A percentile compares a stretch with the other conserved stretches of the same genome.
Conservation (phyloP, 2,329 filamentous ascomycete genomes). For the Mariannaea elegans region DNA sequence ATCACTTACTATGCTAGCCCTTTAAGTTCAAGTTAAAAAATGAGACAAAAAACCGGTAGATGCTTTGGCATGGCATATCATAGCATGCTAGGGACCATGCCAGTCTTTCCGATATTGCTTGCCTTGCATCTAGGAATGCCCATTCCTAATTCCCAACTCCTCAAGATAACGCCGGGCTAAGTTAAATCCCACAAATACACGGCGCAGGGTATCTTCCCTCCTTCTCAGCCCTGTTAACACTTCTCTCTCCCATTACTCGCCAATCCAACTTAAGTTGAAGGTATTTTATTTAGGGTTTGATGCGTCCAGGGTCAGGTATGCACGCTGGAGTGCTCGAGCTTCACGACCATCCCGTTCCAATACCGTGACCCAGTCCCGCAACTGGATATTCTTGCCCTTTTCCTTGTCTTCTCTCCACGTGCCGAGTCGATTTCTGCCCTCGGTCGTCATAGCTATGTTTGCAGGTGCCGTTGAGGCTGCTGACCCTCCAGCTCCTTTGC, state of each 20-base stretch:
- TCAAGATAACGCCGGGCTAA: slow-evolving; percentile 49
- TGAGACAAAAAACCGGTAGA: slow-evolving; percentile 15
- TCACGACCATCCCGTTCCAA: slow-evolving; percentile 82
- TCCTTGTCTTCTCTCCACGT: slow-evolving; percentile 80
- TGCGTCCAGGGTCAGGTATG: slow-evolving; percentile 62
- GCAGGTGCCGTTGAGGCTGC: slow-evolving; percentile 42
- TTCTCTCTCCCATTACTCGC: slow-evolving; percentile 28
- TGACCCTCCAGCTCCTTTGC: slow-evolving; percentile 44
- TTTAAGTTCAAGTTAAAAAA: no score
- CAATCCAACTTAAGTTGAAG: neutral
- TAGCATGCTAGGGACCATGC: neutral
- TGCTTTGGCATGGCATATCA: slow-evolving; percentile 8
- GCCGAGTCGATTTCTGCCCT: slow-evolving; percentile 72
- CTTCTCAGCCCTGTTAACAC: slow-evolving; percentile 27
- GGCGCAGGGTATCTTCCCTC: slow-evolving; percentile 45
- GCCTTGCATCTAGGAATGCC: slow-evolving; percentile 14
- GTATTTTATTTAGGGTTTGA: slow-evolving; percentile 53
- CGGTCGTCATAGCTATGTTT: slow-evolving; percentile 59
- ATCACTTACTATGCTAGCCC: no score
- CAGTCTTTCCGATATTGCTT: slow-evolving; percentile 19
- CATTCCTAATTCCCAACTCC: slow-evolving; percentile 30
- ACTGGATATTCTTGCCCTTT: slow-evolving; percentile 80
- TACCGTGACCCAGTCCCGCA: slow-evolving; percentile 82
- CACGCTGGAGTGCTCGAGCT: slow-evolving; percentile 66
- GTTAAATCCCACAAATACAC: slow-evolving; percentile 43